Base-by-base conservation (phyloP, 768 basidiomycete species). In the Mycena maculata region DNA sequence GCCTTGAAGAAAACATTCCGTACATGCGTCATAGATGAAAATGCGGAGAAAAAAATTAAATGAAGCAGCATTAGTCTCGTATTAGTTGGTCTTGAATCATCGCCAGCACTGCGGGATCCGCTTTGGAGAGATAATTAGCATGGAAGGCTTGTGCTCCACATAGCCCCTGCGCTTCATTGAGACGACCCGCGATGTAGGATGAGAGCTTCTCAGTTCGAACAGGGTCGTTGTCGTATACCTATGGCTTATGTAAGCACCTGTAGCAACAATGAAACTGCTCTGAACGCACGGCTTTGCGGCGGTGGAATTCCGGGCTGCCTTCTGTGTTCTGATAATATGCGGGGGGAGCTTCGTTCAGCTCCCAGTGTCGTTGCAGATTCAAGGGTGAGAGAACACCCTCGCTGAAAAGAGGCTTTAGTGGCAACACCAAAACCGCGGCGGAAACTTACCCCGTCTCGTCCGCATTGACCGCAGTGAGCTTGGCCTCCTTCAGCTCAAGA, bases 401-500 rank as follows among this genome's bases (percentile, higher is more conserved):
- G 25, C 69, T 61, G 27, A 22, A 16, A 22, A 56, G 1, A 16
- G 23, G 23, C 31, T 30, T 18, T 15, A 70, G 70, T 12, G 23
- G 47, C 11, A 15, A 23, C 16, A 2, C 8, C 15, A 22, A 25
- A 25, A 9, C 31, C 36, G 27, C 25, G 38, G 39, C 7, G 1
- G 15, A 31, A 25, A 76, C 74, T 70, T 42, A 80, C 83, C 74
- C 73, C n/a, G 76, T 77, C 65, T 80, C 80, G 20, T 81, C 81
- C 50, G 75, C 73, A 25, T 71, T 74, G 11, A 67, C 65, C 16
- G 67, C 69, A 23, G 72, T 64, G 18, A 78, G 80, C 69, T 83
- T 80, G 10, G 88, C 88, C 77, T 96, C 95, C 73, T 90, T 92
- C 55, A 96, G 84, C 75, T 96, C 94, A 16, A 90, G 92, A 58